These are phyloP conservation scores for Mrakia blollopis DNA, from an alignment of 768 basidiomycete species.

Conservation along the genomic window DNA sequence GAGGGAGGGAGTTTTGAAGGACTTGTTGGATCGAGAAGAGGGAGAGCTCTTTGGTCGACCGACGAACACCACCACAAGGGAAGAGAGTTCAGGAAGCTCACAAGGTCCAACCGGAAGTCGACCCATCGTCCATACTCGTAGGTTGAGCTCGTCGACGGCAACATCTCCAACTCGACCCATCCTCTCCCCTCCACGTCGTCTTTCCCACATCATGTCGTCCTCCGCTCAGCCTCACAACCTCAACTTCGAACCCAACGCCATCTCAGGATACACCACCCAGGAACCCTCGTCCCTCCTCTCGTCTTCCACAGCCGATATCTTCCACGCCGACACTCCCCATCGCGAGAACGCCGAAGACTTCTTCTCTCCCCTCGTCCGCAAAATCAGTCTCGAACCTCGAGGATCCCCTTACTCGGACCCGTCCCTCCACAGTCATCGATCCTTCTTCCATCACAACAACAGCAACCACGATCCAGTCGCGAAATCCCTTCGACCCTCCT, in stretches of 20 bases:
- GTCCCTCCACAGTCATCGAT: background rate
- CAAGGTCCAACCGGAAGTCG: background rate
- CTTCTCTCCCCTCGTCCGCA: slow-evolving; percentile 4
- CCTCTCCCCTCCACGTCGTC: slow-evolving; percentile 8
- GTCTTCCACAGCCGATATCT: slow-evolving; percentile 12
- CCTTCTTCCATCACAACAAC: background rate
- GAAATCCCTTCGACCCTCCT: background rate
- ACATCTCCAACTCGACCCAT: background rate
- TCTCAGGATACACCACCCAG: background rate
- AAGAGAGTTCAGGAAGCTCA: background rate
- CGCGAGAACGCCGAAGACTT: slow-evolving; percentile 3
- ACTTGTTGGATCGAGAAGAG: slow-evolving; percentile 62
- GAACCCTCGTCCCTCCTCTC: slow-evolving; percentile 17
- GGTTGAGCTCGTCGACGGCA: background rate
- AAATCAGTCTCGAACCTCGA: background rate
- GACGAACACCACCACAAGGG: background rate
- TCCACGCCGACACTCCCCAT: background rate
- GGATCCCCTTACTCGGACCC: background rate
- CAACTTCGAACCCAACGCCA: background rate
- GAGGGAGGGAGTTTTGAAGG: slow-evolving; percentile 56
- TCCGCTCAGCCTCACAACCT: background rate
- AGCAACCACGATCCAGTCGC: background rate
- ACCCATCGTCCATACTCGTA: background rate
- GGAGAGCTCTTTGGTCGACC: slow-evolving; percentile 54
- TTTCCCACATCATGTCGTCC: slow-evolving; percentile 18